Percentiles rank a stretch among this genome's conserved stretches.
Evolutionary conservation across 2,329 filamentous ascomycete genomes (phyloP).

Genomic region (Kalaharituber pfeilii): DNA sequence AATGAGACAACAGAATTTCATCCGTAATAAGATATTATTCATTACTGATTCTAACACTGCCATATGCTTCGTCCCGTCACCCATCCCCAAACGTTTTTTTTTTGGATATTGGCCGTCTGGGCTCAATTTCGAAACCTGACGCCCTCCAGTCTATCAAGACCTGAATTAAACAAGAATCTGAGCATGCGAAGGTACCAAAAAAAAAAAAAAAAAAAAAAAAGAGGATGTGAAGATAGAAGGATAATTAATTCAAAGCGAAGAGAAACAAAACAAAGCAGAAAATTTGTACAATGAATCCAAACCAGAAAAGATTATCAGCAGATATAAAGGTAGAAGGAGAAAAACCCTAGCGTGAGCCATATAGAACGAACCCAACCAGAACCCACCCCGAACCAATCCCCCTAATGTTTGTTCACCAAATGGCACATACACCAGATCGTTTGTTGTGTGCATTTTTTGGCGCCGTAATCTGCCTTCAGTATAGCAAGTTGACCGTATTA

Average conservation of each 20-base stretch:
- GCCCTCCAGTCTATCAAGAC: too few species aligned
- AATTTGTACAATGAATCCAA: slow-evolving; percentile 3
- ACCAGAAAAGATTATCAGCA: background rate
- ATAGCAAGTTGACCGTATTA: background rate
- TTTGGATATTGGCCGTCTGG: background rate
- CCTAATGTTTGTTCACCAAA: background rate
- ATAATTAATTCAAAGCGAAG: slow-evolving; percentile 6
- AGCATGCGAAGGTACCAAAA: background rate
- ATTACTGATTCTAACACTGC: background rate
- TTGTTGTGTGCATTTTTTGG: background rate
- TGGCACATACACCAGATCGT: background rate
- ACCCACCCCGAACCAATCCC: background rate
- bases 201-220: background rate
- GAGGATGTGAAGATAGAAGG: background rate
- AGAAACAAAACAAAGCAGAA: slow-evolving; percentile 7
- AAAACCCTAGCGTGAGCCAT: slow-evolving; percentile 3
- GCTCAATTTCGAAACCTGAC: background rate
- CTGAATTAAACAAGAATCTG: background rate
- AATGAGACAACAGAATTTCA: background rate
- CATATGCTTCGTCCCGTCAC: background rate
- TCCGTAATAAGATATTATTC: background rate
- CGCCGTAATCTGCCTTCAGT: background rate
- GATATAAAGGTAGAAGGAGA: background rate
- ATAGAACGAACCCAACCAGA: background rate
- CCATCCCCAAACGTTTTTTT: background rate